phyloP scores from a whole-genome alignment of 495 filamentous ascomycete genomes.

The Talaromyces ruber region DNA sequence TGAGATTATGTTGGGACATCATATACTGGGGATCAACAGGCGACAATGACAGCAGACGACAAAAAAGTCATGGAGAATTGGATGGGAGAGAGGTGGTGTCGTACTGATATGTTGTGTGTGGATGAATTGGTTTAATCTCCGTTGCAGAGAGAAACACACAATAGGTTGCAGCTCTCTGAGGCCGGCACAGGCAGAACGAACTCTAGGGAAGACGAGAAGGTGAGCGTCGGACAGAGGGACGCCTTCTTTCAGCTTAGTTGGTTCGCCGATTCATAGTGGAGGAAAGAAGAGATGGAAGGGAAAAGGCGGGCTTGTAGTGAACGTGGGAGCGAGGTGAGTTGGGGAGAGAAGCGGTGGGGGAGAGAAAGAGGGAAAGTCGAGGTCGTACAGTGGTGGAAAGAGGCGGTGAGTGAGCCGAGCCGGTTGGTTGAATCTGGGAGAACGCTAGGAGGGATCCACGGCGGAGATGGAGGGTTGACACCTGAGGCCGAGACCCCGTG shows the following conservation, averaged over 20 bases:
- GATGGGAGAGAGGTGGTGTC: background rate
- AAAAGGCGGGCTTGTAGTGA: slow-evolving; percentile 8
- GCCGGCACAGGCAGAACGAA: background rate
- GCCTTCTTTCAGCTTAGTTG: background rate
- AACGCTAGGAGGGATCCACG: slow-evolving; percentile 6
- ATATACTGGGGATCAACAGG: background rate
- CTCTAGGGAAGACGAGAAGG: slow-evolving; percentile 5
- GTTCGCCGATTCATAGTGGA: slow-evolving; percentile 6
- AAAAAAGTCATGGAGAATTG: background rate
- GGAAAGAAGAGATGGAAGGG: slow-evolving; percentile 10
- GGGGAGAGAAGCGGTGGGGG: slow-evolving; percentile 25
- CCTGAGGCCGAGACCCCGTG: background rate
- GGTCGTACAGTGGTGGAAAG: slow-evolving; percentile 20
- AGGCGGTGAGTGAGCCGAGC: slow-evolving; percentile 34
- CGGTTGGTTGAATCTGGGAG: slow-evolving; percentile 2
- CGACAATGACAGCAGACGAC: background rate
- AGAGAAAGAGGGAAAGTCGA: background rate
- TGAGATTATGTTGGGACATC: background rate
- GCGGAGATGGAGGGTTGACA: slow-evolving; percentile 13
- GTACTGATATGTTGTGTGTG: background rate
- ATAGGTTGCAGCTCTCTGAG: background rate
- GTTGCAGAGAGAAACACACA: background rate
- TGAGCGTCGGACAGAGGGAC: slow-evolving; percentile 5
- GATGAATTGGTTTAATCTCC: background rate
- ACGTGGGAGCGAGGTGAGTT: slow-evolving; percentile 13